A percentile compares a stretch with the other conserved stretches of the same genome.
These are phyloP conservation scores for Eucalyptus erythrocorys DNA, from an alignment of 345 rosid genomes.

Conservation along the genomic window DNA sequence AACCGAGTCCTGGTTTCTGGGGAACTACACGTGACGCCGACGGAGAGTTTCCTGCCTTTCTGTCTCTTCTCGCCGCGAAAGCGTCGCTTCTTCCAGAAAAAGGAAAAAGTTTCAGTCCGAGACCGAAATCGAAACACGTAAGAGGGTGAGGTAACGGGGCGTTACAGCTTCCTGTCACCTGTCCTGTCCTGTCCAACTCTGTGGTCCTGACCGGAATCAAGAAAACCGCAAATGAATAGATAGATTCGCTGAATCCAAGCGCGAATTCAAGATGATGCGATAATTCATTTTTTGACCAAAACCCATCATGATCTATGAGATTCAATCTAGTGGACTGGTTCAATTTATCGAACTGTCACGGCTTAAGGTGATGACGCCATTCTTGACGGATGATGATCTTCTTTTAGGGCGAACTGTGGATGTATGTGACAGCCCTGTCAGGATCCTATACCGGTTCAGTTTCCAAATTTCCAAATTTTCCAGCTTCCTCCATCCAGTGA, in stretches of 20 bases:
- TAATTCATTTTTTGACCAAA: neutral
- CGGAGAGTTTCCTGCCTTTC: neutral
- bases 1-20: neutral
- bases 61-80: slow-evolving; percentile 10
- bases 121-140: neutral
- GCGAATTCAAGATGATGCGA: neutral
- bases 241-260: neutral
- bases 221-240: neutral
- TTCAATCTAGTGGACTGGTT: neutral
- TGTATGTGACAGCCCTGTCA: neutral
- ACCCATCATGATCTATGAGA: neutral
- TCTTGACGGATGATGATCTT: neutral
- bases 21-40: neutral
- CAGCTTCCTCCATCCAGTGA: neutral
- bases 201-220: neutral
- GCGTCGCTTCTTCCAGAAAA: neutral
- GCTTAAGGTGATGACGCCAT: neutral
- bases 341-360: neutral
- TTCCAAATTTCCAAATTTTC: neutral
- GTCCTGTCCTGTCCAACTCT: neutral
- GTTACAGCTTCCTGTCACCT: neutral
- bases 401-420: neutral
- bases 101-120: neutral
- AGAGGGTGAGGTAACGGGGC: neutral
- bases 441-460: neutral